A percentile compares a stretch with the other conserved stretches of the same genome.
Evolutionary conservation across 1,139 yeast genomes (phyloP).

Genomic region (Pneumocystis sp.): DNA sequence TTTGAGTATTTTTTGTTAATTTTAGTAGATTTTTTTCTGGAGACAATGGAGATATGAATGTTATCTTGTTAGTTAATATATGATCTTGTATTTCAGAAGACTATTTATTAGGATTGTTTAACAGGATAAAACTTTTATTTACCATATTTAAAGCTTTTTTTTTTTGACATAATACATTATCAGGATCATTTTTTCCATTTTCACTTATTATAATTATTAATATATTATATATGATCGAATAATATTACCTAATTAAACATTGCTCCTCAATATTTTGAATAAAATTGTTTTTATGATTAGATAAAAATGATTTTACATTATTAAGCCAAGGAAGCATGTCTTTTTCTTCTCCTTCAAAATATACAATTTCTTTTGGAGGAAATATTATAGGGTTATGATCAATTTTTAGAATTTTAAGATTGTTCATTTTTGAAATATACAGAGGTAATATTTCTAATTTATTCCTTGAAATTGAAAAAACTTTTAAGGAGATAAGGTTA

Average conservation of each 20-base stretch:
- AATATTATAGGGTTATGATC: slow-evolving; percentile 50
- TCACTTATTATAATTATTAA: background rate
- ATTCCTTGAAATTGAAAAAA: slow-evolving; percentile 51
- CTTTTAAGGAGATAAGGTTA: slow-evolving; percentile 28
- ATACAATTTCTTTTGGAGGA: slow-evolving; percentile 33
- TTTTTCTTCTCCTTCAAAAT: slow-evolving; percentile 18
- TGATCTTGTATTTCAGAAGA: background rate
- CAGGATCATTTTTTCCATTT: background rate
- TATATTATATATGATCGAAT: background rate
- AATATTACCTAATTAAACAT: background rate
- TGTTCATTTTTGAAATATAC: slow-evolving; percentile 36
- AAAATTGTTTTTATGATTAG: slow-evolving; percentile 1
- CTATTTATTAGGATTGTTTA: background rate
- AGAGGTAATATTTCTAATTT: slow-evolving; percentile 44
- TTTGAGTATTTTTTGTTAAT: background rate
- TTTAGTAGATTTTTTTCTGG: background rate
- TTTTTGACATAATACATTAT: background rate
- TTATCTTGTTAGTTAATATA: background rate
- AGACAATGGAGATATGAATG: background rate
- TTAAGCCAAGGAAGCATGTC: slow-evolving; percentile 39
- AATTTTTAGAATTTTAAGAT: slow-evolving; percentile 49
- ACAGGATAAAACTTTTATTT: background rate
- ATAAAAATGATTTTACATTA: slow-evolving; percentile 32
- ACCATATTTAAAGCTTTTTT: background rate
- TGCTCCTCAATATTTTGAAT: background rate